These are phyloP conservation scores for Dactylellina sp. DNA, from an alignment of 2,329 filamentous ascomycete species.

Conservation along the genomic window DNA sequence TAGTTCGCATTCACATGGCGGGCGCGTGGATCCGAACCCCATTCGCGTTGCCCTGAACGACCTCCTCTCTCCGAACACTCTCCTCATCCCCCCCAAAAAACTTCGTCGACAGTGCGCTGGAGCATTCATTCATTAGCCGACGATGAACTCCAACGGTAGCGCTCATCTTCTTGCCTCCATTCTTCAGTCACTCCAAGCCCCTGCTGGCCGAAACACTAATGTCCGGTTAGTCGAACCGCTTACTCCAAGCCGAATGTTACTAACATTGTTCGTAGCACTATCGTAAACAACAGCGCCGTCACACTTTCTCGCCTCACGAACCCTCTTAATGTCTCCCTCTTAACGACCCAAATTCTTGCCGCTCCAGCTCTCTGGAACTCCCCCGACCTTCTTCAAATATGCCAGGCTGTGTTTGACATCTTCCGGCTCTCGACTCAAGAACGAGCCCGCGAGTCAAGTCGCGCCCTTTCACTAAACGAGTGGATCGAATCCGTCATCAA, in stretches of 20 bases:
- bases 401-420: slow-evolving; percentile 75
- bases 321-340: slow-evolving; percentile 77
- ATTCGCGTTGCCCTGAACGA: slow-evolving; percentile 31
- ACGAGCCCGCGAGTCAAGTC: slow-evolving; percentile 65
- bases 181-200: slow-evolving; percentile 49
- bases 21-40: slow-evolving; percentile 46
- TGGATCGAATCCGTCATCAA: slow-evolving; percentile 72
- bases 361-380: slow-evolving; percentile 77
- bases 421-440: slow-evolving; percentile 75
- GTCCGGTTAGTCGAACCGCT: slow-evolving; percentile 33
- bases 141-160: slow-evolving; percentile 51
- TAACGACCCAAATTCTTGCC: slow-evolving; percentile 78
- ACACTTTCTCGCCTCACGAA: slow-evolving; percentile 78
- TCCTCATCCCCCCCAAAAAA: neutral
- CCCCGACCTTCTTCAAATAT: slow-evolving; percentile 72
- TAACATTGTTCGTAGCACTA: slow-evolving; percentile 33
- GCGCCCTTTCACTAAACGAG: slow-evolving; percentile 66
- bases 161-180: slow-evolving; percentile 47
- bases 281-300: slow-evolving; percentile 67
- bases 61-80: slow-evolving; percentile 17
- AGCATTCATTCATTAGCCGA: slow-evolving; percentile 10
- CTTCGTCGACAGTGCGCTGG: slow-evolving; percentile 18
- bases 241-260: neutral
- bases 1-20: slow-evolving; percentile 32
- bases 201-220: slow-evolving; percentile 50